Evolutionary conservation across 208 protist species (phyloP).

Genomic region (Giardia duodenalis): DNA sequence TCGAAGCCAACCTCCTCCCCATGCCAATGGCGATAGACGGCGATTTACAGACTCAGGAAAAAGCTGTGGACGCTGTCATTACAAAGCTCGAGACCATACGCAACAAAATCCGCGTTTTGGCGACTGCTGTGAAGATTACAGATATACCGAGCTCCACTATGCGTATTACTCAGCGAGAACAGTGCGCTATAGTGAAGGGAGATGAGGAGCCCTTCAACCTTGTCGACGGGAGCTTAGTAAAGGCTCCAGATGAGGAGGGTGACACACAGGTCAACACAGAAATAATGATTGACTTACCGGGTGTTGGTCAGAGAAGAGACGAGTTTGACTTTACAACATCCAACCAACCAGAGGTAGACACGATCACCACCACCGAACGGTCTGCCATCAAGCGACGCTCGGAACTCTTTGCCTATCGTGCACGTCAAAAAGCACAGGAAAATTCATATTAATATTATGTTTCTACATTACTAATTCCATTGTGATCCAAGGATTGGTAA

Average conservation of each 20-base stretch:
- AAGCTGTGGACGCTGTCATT: not conserved
- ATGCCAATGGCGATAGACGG: not conserved
- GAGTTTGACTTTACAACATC: not conserved
- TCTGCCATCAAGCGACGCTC: not conserved
- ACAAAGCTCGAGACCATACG: not conserved
- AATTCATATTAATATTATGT: not conserved
- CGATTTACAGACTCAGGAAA: not conserved
- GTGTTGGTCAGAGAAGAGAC: not conserved
- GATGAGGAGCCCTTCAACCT: not conserved
- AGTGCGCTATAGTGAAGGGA: not conserved
- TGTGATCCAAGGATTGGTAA: too few species aligned
- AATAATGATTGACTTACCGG: not conserved
- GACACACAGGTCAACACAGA: not conserved
- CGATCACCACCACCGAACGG: not conserved
- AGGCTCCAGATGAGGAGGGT: not conserved
- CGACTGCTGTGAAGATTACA: not conserved
- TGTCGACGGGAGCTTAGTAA: not conserved
- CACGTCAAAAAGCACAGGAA: not conserved
- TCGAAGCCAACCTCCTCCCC: not conserved
- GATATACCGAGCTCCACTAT: not conserved
- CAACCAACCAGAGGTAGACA: not conserved
- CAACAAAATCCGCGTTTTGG: not conserved
- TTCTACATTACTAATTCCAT: too few species aligned
- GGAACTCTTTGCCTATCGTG: not conserved
- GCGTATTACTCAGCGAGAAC: not conserved